phyloP scores from a whole-genome alignment of 768 basidiomycete species.

The Suillus brevipes region DNA sequence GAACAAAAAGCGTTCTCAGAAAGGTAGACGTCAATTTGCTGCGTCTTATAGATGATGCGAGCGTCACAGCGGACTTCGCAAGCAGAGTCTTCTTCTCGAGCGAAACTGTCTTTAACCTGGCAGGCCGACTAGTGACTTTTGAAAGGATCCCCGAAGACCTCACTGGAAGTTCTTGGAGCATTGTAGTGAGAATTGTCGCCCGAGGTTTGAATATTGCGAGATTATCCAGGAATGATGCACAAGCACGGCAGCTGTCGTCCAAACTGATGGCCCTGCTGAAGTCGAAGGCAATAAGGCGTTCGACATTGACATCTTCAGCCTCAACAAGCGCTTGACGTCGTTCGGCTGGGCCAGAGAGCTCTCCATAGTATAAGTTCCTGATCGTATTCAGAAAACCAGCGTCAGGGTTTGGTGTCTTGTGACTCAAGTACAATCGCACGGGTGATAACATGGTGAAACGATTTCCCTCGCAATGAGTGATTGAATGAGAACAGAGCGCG shows the following conservation, averaged over 20 bases:
- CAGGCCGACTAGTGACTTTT: not conserved
- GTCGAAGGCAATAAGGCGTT: constrained; percentile 3
- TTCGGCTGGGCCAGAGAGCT: not conserved
- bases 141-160: not conserved
- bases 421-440: constrained; percentile 1
- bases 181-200: not conserved
- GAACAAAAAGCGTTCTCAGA: not conserved
- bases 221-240: not conserved
- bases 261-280: not conserved
- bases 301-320: not conserved
- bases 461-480: not conserved
- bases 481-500: not conserved
- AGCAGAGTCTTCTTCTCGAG: not conserved
- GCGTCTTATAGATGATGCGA: not conserved
- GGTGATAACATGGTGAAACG: not conserved
- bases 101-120: not conserved
- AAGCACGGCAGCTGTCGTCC: not conserved
- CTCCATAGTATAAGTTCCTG: not conserved
- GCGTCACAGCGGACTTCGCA: not conserved
- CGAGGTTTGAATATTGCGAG: not conserved
- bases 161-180: not conserved
- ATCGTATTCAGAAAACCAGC: not conserved
- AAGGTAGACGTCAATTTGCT: not conserved
- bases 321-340: not conserved
- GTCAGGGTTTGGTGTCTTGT: not conserved